phyloP scores from a whole-genome alignment of 2,329 filamentous ascomycete genomes.

The Corinectria fuckeliana region DNA sequence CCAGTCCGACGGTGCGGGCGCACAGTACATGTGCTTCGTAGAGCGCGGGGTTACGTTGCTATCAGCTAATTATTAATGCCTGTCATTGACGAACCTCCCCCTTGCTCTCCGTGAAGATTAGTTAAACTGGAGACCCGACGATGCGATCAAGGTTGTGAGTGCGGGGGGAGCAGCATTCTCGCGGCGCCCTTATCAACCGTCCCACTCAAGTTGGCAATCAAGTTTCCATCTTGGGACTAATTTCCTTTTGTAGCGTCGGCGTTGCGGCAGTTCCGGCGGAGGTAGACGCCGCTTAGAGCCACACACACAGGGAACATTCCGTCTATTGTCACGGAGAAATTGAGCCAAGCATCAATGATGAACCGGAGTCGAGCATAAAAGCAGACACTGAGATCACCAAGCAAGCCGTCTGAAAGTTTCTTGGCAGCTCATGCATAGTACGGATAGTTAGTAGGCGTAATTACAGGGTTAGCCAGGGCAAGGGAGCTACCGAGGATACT shows the following conservation, averaged over 20 bases:
- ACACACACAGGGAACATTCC: not conserved
- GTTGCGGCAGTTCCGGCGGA: not conserved
- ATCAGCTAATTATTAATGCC: not conserved
- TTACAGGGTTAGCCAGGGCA: slow-evolving; percentile 31
- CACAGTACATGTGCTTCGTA: not conserved
- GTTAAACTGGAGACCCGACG: not conserved
- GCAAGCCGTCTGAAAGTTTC: not conserved
- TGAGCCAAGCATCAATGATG: too few species aligned
- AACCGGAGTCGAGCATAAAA: too few species aligned
- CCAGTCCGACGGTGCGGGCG: not conserved
- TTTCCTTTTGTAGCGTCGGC: not conserved
- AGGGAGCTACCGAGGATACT: slow-evolving; percentile 31
- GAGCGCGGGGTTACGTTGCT: not conserved
- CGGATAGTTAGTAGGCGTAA: slow-evolving; percentile 25
- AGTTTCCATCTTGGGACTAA: slow-evolving; percentile 27
- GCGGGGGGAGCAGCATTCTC: slow-evolving; percentile 6
- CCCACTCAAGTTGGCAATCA: slow-evolving; percentile 32
- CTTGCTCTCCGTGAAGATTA: not conserved
- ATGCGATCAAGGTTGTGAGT: not conserved
- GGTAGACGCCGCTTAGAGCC: too few species aligned
- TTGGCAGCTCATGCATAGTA: not conserved
- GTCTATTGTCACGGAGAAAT: not conserved
- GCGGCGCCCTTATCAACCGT: slow-evolving; percentile 1
- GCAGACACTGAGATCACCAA: too few species aligned
- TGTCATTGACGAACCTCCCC: not conserved